Evolutionary conservation across 2,329 filamentous ascomycete species (phyloP), one percentile per base, ranked within the genome.

Genomic region (Penicillium fuscoglaucum): DNA sequence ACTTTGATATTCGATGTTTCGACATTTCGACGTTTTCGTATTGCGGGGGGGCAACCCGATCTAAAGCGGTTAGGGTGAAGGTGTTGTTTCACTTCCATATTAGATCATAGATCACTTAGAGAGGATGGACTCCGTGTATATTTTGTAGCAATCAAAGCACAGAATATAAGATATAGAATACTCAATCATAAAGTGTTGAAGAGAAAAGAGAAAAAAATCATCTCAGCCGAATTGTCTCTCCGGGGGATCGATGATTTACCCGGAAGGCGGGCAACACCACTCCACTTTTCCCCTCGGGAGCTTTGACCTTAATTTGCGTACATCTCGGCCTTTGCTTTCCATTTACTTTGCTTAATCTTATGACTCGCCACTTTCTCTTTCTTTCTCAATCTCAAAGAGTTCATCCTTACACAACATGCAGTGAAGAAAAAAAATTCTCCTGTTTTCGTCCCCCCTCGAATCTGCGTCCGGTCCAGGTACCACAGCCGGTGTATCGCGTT

Each of bases 381-480:
- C n/a, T 40, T 17, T 26, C 21, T 28, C 26, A 19, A 45, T 45
- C 17, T n/a, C 9, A 28, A 28, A 24, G 12, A 45, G 26, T 48
- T 49, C 31, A 24, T n/a, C 21, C 9, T 43, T 28, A 29, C 54
- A 56, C 39, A 26, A 39, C 31, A 50, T 59, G 51, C 44, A 51
- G 62, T 68, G 62, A 65, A 55, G 46, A 26, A 24, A 48, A 35
- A 24, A 35, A 24, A 7, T 10, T 49, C 54, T 55, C 31, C 52
- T 43, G 41, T 64, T 65, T 60, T 66, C 64, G 60, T 69, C 52
- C 46, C 37, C 54, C 63, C 49, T 58, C n/a, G 40, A 64, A 63
- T 51, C 63, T 58, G 60, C 50, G 55, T 60, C 60, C 57, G 61
- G 53, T 48, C 55, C 60, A 62, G 65, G 62, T 68, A 64, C 58